phyloP scores from a whole-genome alignment of 2,329 filamentous ascomycete species.

The Pestalotiopsis sp. region DNA sequence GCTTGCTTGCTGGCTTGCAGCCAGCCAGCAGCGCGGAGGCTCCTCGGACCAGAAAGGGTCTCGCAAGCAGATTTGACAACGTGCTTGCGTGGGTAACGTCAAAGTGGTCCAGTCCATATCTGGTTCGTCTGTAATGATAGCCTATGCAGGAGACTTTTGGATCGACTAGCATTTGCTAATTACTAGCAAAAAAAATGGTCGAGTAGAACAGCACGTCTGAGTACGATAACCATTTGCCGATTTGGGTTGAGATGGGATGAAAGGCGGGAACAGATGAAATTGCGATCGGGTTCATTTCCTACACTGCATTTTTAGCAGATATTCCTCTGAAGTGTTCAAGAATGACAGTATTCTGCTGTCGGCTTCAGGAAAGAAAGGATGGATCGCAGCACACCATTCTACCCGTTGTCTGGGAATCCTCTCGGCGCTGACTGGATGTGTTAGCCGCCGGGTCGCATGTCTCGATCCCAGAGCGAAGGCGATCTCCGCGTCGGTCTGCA shows the following conservation, averaged over 20 bases:
- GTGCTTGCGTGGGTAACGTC: background rate
- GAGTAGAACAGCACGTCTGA: background rate
- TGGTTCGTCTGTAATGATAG: background rate
- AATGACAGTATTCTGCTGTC: background rate
- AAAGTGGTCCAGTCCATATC: background rate
- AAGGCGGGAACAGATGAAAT: background rate
- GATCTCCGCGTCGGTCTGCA: background rate
- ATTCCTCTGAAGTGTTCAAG: background rate
- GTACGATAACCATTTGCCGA: background rate
- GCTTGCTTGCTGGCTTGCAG: no score
- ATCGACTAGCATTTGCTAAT: background rate
- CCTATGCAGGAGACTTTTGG: slow-evolving; percentile 5
- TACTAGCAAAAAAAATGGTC: background rate
- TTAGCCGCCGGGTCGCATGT: background rate
- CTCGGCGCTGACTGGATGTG: background rate
- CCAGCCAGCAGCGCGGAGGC: background rate
- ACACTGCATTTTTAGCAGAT: background rate
- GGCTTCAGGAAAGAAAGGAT: no score
- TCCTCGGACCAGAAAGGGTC: background rate
- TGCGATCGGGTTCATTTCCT: background rate
- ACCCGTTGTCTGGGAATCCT: background rate
- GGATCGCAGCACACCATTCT: background rate
- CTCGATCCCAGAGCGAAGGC: background rate
- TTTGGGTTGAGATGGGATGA: background rate
- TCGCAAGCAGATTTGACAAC: background rate